Percentiles rank a stretch among this genome's conserved stretches.
These are phyloP conservation scores for Parastagonospora avenae DNA, from an alignment of 2,329 filamentous ascomycete genomes.

Conservation along the genomic window DNA sequence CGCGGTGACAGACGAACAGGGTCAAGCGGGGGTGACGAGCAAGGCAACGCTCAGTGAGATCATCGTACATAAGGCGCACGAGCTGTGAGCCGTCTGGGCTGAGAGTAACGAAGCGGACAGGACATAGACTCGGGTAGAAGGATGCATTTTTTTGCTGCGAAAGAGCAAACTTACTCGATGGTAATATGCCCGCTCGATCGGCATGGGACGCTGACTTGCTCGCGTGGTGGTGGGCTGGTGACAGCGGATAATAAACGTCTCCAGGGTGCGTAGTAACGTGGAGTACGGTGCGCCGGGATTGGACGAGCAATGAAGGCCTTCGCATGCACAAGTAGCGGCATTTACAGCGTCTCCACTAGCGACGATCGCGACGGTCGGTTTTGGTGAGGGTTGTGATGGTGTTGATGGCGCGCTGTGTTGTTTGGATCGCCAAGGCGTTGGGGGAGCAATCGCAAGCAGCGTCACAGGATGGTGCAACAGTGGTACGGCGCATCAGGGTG, in stretches of 20 bases:
- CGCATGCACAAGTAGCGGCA: conserved; percentile 16
- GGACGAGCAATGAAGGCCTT: conserved; percentile 13
- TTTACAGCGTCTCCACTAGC: conserved; percentile 13
- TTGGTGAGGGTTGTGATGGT: background rate
- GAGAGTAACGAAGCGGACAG: background rate
- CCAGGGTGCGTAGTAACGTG: background rate
- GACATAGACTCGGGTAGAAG: background rate
- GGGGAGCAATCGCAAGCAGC: no score
- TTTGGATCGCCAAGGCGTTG: background rate
- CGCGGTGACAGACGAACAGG: background rate
- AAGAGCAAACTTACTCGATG: conserved; percentile 44
- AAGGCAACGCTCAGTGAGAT: conserved; percentile 13
- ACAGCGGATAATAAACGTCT: conserved; percentile 28
- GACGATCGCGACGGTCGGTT: background rate
- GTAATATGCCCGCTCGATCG: conserved; percentile 51
- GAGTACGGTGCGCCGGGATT: background rate
- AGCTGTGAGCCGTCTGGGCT: background rate
- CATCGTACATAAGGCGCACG: conserved; percentile 12
- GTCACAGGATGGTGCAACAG: no score
- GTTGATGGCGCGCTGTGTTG: background rate
- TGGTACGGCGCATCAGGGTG: no score
- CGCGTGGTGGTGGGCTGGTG: conserved; percentile 23
- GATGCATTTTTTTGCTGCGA: background rate
- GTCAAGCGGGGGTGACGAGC: background rate
- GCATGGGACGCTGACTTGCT: conserved; percentile 45